Conservation (phyloP, 306 rosid genomes). For the Quillaja saponaria region DNA sequence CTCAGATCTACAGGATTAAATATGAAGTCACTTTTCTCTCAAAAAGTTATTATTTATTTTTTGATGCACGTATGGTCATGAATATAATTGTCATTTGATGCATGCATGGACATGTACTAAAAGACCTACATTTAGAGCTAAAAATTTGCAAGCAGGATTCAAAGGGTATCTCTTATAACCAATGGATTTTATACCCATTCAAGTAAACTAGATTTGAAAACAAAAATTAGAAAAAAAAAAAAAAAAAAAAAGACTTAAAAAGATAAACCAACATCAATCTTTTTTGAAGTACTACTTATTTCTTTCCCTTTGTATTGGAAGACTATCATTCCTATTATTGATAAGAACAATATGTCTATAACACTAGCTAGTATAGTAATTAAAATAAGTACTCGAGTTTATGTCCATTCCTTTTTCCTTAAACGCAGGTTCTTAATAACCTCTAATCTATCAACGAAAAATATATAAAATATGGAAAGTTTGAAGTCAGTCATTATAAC, state of each 20-base stretch:
- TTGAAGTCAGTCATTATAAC: no score
- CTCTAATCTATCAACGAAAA: no score
- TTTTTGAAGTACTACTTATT: slow-evolving; percentile 29
- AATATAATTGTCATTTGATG: slow-evolving; percentile 50
- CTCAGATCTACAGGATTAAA: no score
- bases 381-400: no score
- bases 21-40: neutral
- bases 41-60: slow-evolving; percentile 20
- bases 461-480: no score
- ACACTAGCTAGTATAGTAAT: no score
- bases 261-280: slow-evolving; percentile 16
- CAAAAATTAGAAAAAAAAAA: neutral
- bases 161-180: slow-evolving; percentile 38
- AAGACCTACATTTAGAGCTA: slow-evolving; percentile 45
- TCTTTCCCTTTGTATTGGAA: no score
- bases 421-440: no score
- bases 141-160: slow-evolving; percentile 42
- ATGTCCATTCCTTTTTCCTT: no score
- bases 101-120: slow-evolving; percentile 49
- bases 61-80: slow-evolving; percentile 33
- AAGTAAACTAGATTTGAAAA: slow-evolving; percentile 30
- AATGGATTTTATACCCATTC: slow-evolving; percentile 31
- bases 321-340: slow-evolving; percentile 1
- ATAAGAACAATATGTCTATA: slow-evolving; percentile 14
- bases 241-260: slow-evolving; percentile 6